These are phyloP conservation scores for Fusarium sp. DNA, from an alignment of 2,329 filamentous ascomycete genomes.

Conservation along the genomic window DNA sequence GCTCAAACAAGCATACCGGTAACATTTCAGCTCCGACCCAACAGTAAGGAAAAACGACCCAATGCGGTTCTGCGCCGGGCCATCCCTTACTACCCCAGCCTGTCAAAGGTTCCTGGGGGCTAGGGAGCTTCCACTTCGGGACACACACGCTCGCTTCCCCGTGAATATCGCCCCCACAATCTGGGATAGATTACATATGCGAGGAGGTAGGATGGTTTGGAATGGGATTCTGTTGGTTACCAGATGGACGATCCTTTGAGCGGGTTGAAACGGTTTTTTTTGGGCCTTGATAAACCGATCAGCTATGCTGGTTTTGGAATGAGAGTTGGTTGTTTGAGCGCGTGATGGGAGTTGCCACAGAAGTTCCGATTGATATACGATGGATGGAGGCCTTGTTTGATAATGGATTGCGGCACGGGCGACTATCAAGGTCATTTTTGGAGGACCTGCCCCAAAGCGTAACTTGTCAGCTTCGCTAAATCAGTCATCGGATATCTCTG, in stretches of 20 bases:
- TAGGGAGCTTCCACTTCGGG: slow-evolving; percentile 33
- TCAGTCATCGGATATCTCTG: no score
- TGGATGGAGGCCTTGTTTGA: not conserved
- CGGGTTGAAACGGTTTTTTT: slow-evolving; percentile 3
- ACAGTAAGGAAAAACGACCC: not conserved
- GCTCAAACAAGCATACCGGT: not conserved
- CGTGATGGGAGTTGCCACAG: slow-evolving; percentile 12
- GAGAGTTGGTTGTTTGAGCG: not conserved
- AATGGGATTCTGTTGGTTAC: not conserved
- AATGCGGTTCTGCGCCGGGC: not conserved
- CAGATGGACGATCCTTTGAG: not conserved
- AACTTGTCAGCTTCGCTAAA: not conserved
- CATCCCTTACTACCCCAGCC: slow-evolving; percentile 19
- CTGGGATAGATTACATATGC: slow-evolving; percentile 2
- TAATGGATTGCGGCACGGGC: slow-evolving; percentile 5
- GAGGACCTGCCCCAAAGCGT: slow-evolving; percentile 4
- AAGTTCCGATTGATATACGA: not conserved
- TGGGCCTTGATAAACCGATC: slow-evolving; percentile 16
- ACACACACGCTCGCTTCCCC: slow-evolving; percentile 1
- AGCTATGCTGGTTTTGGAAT: slow-evolving; percentile 4
- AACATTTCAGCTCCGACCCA: slow-evolving; percentile 1
- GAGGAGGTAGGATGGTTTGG: not conserved
- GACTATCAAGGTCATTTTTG: slow-evolving; percentile 1
- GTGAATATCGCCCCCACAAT: slow-evolving; percentile 6
- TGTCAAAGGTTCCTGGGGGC: slow-evolving; percentile 32